These are phyloP conservation scores for Eutrema japonicum DNA, from an alignment of 345 rosid species.

Conservation along the genomic window DNA sequence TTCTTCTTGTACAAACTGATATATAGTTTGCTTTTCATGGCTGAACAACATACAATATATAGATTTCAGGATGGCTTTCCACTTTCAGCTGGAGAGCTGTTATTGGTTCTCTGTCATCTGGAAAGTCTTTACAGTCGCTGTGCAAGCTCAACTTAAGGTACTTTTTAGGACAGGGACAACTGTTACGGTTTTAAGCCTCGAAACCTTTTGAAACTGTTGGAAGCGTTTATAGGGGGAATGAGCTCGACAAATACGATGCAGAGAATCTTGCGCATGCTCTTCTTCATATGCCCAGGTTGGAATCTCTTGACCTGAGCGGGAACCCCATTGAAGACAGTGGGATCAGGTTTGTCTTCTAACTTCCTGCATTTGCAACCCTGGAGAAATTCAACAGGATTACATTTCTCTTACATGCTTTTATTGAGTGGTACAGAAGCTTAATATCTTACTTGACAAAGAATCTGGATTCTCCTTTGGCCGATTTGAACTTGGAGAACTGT, in stretches of 20 bases:
- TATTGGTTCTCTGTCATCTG: constrained; percentile 34
- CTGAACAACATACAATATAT: constrained; percentile 30
- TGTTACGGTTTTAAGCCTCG: constrained; percentile 22
- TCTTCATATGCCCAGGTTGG: constrained; percentile 69
- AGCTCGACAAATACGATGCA: constrained; percentile 65
- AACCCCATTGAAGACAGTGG: constrained; percentile 82
- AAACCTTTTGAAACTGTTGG: constrained; percentile 28
- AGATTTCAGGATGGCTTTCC: constrained; percentile 90
- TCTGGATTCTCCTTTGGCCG: constrained; percentile 53
- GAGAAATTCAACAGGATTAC: constrained; percentile 9
- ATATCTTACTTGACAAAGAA: constrained; percentile 64
- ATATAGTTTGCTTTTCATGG: constrained; percentile 21
- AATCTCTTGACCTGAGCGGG: constrained; percentile 75
- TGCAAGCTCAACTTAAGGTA: constrained; percentile 76
- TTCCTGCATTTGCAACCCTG: constrained; percentile 25
- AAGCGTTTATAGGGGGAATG: constrained; percentile 63
- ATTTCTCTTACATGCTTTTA: constrained; percentile 37
- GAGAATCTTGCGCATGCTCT: constrained; percentile 62
- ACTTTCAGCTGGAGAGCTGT: constrained; percentile 54
- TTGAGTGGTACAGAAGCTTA: constrained; percentile 62
- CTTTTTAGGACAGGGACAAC: constrained; percentile 9
- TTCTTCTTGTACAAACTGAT: constrained; percentile 18
- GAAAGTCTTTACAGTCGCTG: constrained; percentile 64
- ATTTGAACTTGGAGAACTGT: constrained; percentile 73
- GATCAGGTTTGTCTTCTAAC: constrained; percentile 58